Evolutionary conservation across 192 early-diverging fungal genomes (phyloP).

Genomic region (Linnemannia zychae): DNA sequence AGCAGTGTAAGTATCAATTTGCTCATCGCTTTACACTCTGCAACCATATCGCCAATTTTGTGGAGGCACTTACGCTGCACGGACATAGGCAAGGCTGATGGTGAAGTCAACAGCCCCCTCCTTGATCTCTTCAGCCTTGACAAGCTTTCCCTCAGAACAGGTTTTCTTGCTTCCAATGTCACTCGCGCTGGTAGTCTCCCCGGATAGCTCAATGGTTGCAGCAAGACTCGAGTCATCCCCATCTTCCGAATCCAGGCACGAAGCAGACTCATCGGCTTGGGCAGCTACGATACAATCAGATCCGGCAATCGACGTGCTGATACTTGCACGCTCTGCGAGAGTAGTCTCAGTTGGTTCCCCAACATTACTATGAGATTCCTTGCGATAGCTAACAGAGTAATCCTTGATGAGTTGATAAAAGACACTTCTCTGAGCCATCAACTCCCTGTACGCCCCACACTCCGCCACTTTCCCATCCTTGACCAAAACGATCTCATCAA

Average conservation of each 20-base stretch:
- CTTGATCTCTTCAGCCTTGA: constrained; percentile 25
- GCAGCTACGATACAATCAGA: not conserved
- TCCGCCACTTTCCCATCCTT: constrained; percentile 70
- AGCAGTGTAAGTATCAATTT: not conserved
- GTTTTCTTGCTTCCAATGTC: not conserved
- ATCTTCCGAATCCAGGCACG: not conserved
- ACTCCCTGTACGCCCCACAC: constrained; percentile 63
- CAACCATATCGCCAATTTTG: not conserved
- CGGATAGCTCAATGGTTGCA: not conserved
- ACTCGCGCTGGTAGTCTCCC: not conserved
- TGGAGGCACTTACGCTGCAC: constrained; percentile 23
- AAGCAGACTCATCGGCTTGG: constrained; percentile 17
- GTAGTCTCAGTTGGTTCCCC: constrained; percentile 45
- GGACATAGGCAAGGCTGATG: constrained; percentile 35
- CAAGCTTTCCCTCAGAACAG: constrained; percentile 9
- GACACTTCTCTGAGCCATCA: constrained; percentile 56
- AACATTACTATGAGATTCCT: not conserved
- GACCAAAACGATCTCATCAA: constrained; percentile 70
- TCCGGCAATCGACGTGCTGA: not conserved
- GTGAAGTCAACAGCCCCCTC: constrained; percentile 24
- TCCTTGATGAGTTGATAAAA: constrained; percentile 62
- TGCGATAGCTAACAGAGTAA: constrained; percentile 24
- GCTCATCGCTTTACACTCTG: not conserved
- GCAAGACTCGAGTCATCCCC: not conserved
- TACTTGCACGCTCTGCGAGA: not conserved